A percentile compares a stretch with the other conserved stretches of the same genome.
Conservation (phyloP, 78 protist genomes). For the Pigoraptor vietnamica region DNA sequence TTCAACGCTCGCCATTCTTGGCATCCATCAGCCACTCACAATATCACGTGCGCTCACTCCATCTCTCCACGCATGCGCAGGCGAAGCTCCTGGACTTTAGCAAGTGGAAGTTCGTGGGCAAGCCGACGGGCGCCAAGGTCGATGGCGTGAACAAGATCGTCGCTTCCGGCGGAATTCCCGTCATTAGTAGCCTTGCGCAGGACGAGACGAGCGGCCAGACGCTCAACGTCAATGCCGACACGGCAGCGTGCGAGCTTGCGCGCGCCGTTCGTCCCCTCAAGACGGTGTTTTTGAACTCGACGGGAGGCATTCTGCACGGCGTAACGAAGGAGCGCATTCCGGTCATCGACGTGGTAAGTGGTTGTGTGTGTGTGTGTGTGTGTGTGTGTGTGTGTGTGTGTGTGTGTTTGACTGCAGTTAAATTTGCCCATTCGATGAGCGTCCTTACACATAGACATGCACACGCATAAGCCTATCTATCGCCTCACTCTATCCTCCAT, state of each 20-base stretch:
- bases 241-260: constrained; percentile 55
- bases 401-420: too few species aligned
- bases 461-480: neutral
- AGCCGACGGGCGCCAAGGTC: constrained; percentile 38
- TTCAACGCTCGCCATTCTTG: too few species aligned
- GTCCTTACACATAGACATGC: too few species aligned
- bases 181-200: constrained; percentile 11
- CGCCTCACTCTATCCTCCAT: neutral
- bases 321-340: constrained; percentile 26
- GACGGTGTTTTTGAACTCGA: constrained; percentile 43
- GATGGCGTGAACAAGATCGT: constrained; percentile 21
- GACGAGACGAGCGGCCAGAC: constrained; percentile 11
- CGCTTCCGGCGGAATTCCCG: constrained; percentile 34
- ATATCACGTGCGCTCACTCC: neutral
- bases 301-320: constrained; percentile 51
- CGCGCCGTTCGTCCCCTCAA: constrained; percentile 47
- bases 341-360: neutral
- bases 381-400: neutral
- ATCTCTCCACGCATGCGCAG: too few species aligned
- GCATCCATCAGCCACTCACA: neutral
- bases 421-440: too few species aligned
- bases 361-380: neutral
- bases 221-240: constrained; percentile 64
- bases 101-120: constrained; percentile 53
- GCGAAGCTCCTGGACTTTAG: constrained; percentile 41